Base-by-base conservation (phyloP, 768 basidiomycete species). In the Rhizopogon sp. region DNA sequence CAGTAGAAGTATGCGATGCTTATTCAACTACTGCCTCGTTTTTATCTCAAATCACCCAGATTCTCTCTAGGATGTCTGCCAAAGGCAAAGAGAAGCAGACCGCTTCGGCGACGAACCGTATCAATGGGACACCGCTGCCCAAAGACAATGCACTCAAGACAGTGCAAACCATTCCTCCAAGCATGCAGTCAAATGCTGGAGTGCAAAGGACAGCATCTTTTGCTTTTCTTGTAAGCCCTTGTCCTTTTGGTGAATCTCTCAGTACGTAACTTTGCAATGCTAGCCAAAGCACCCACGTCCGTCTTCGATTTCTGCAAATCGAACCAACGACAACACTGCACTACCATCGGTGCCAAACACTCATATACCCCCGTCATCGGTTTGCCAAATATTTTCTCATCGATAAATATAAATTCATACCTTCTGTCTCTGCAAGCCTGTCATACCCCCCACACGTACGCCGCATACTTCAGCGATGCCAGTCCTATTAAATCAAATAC, bases 241-340 rank as follows among this genome's bases (percentile, higher is more conserved):
- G 22, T 49, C 35, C 11, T 49, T 47, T 16, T 2, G 16, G 35
- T 14, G 8, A 20, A 49, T 49, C 20, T 33, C 11, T 37, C 47
- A 25, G 20, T 37, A 49, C 47, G 47, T 49, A 37, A 49, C 14
- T 22, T 33, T 4, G 14, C 35, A 22, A 22, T 16, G 20, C 20
- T 5, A 49, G 35, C 33, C 47, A 37, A 49, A 20, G 1, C 35
- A 10, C 6, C 0, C 35, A 37, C 10, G 11, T 22, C 35, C 47
- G 10, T n/a, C 62, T 56, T 64, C 58, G 44, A 54, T 54, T 14
- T 54, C 55, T 31, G 49, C 58, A 31, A 56, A 42, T 44, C 35
- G 53, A 31, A 43, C 10, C 33, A 43, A 52, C 41, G 37, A 31
- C 31, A 50, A 39, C n/a, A 25, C 10, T 22, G 45, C 16, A 35